Evolutionary conservation across 495 filamentous ascomycete species (phyloP).

Genomic region (Evernia prunastri): DNA sequence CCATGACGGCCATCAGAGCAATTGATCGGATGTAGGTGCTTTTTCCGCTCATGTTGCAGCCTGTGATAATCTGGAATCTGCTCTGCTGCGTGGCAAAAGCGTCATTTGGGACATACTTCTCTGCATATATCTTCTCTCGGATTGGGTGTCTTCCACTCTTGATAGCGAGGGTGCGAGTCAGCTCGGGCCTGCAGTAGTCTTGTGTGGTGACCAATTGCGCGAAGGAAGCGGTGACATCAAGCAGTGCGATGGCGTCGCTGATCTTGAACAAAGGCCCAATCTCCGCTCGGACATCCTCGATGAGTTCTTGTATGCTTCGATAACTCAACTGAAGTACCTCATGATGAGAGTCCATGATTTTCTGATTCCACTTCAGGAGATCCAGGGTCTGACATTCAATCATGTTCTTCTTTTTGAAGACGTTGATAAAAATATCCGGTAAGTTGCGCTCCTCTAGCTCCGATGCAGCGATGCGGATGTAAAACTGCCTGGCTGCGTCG

Average conservation of each 20-base stretch:
- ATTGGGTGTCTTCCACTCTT: slow-evolving; percentile 81
- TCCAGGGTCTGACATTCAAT: slow-evolving; percentile 83
- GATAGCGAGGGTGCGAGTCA: slow-evolving; percentile 69
- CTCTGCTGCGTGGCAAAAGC: slow-evolving; percentile 70
- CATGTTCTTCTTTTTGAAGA: slow-evolving; percentile 59
- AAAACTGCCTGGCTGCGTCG: slow-evolving; percentile 73
- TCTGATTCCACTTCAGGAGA: slow-evolving; percentile 68
- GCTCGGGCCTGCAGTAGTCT: slow-evolving; percentile 74
- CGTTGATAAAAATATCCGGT: slow-evolving; percentile 71
- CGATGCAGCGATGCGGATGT: slow-evolving; percentile 57
- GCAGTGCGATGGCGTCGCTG: slow-evolving; percentile 78
- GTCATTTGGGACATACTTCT: slow-evolving; percentile 78
- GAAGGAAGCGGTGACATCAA: slow-evolving; percentile 89
- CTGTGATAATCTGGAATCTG: slow-evolving; percentile 89
- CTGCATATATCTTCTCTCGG: slow-evolving; percentile 60
- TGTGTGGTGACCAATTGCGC: slow-evolving; percentile 67
- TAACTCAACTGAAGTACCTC: slow-evolving; percentile 74
- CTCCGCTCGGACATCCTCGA: slow-evolving; percentile 58
- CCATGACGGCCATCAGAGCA: slow-evolving; percentile 82
- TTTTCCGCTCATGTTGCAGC: slow-evolving; percentile 99
- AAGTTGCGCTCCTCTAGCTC: slow-evolving; percentile 58
- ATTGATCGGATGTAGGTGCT: slow-evolving; percentile 88
- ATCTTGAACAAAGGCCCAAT: slow-evolving; percentile 67
- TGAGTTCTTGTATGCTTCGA: slow-evolving; percentile 60
- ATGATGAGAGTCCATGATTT: slow-evolving; percentile 68